Conservation (phyloP, 768 basidiomycete species). For the Lactarius sanguifluus region DNA sequence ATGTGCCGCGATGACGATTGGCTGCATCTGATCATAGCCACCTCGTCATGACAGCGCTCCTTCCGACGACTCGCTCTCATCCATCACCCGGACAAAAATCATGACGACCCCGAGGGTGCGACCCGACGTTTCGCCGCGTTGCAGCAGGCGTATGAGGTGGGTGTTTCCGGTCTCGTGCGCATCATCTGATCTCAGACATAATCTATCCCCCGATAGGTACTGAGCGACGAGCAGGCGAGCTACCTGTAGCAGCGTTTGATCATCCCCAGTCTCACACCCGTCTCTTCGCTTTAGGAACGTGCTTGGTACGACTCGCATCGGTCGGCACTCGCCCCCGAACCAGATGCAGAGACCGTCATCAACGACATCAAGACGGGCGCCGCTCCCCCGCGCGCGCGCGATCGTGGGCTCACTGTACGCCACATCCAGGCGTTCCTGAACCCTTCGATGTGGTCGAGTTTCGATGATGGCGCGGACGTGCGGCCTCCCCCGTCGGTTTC, state of each 20-base stretch:
- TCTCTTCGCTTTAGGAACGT: conserved; percentile 64
- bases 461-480: conserved; percentile 64
- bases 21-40: conserved; percentile 15
- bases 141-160: conserved; percentile 95
- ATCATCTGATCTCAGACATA: conserved; percentile 5
- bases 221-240: conserved; percentile 92
- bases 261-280: not conserved
- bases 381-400: conserved; percentile 52
- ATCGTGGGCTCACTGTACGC: conserved; percentile 74
- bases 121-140: conserved; percentile 84
- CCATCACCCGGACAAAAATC: conserved; percentile 89
- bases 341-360: conserved; percentile 82
- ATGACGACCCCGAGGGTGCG: conserved; percentile 76
- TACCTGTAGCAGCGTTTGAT: not conserved
- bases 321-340: conserved; percentile 72
- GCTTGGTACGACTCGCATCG: conserved; percentile 98
- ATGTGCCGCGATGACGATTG: conserved; percentile 6
- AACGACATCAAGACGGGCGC: conserved; percentile 79
- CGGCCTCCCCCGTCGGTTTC: conserved; percentile 27
- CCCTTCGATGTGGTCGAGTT: conserved; percentile 59
- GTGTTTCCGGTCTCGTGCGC: conserved; percentile 25
- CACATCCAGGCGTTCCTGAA: conserved; percentile 89
- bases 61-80: conserved; percentile 83
- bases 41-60: conserved; percentile 52
- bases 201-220: conserved; percentile 52